phyloP scores from a whole-genome alignment of 1,284 basidiomycete genomes.

The Tetrapyrgos nigripes region DNA sequence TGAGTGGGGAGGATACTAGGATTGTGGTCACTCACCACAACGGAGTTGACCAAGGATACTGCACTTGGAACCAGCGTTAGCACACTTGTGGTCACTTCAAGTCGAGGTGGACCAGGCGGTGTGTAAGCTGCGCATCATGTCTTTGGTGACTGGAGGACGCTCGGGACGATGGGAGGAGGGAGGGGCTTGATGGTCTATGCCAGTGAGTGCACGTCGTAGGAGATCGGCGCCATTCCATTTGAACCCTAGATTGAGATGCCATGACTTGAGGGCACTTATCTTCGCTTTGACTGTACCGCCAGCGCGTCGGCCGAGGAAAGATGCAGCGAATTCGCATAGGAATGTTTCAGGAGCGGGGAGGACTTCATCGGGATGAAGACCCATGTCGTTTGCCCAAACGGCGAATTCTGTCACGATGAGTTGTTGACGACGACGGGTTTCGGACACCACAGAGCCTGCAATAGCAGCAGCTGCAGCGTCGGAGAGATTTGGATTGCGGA shows the following conservation, averaged over 20 bases:
- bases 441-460: too few species aligned
- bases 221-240: neutral
- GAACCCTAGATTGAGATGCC: neutral
- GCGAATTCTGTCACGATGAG: neutral
- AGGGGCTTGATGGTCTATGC: neutral
- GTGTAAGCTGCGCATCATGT: too few species aligned
- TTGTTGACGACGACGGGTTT: too few species aligned
- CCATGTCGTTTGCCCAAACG: neutral
- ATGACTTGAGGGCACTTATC: conserved; percentile 2
- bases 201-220: neutral
- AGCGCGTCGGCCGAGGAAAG: conserved; percentile 1
- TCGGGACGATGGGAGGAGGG: neutral
- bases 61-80: too few species aligned
- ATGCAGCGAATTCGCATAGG: neutral
- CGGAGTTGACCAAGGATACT: too few species aligned
- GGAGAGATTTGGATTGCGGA: too few species aligned
- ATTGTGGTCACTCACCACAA: too few species aligned
- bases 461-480: too few species aligned
- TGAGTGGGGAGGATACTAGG: too few species aligned
- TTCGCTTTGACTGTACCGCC: conserved; percentile 1
- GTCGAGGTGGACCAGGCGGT: too few species aligned
- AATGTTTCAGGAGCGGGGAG: conserved; percentile 1
- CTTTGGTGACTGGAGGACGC: conserved; percentile 1
- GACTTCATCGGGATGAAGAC: neutral
- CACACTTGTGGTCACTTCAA: too few species aligned